Percentiles rank a stretch among this genome's conserved stretches.
Evolutionary conservation across 805 yeast species (phyloP).

Genomic region (Nakazawaea populi): DNA sequence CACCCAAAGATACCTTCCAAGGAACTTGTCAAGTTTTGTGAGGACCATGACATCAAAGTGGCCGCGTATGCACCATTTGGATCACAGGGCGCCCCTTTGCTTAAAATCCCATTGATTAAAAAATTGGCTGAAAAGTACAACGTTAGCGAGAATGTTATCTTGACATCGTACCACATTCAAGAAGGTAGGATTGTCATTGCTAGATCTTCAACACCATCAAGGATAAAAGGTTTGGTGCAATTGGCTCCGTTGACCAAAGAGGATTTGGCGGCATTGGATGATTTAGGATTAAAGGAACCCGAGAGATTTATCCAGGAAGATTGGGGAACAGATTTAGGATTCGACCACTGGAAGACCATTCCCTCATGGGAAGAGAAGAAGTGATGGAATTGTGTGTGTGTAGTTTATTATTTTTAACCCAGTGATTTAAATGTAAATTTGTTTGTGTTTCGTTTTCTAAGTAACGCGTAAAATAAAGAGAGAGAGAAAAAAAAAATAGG

Average conservation of each 20-base stretch:
- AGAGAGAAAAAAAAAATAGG: not conserved
- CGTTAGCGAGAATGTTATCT: constrained; percentile 48
- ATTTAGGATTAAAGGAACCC: constrained; percentile 25
- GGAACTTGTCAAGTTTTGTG: constrained; percentile 33
- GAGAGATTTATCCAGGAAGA: constrained; percentile 22
- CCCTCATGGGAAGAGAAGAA: constrained; percentile 9
- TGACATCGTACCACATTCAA: constrained; percentile 57
- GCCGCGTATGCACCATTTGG: constrained; percentile 65
- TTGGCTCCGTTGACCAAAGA: constrained; percentile 30
- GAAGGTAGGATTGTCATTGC: constrained; percentile 61
- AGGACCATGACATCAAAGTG: constrained; percentile 30
- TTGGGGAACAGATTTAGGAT: constrained; percentile 29
- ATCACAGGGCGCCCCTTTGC: constrained; percentile 56
- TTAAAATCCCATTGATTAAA: constrained; percentile 42
- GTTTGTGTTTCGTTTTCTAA: no score
- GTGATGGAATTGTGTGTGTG: no score
- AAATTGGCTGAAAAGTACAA: constrained; percentile 52
- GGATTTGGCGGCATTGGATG: constrained; percentile 27
- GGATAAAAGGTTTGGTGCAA: constrained; percentile 40
- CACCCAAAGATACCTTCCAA: constrained; percentile 38
- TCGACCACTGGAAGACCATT: constrained; percentile 22
- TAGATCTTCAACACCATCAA: constrained; percentile 62
- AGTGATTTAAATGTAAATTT: no score
- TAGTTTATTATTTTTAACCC: no score
- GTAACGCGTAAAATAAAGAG: not conserved